Evolutionary conservation across 1,139 yeast species (phyloP), one percentile per base, ranked within the genome.

Genomic region (Dujonia santamariae): DNA sequence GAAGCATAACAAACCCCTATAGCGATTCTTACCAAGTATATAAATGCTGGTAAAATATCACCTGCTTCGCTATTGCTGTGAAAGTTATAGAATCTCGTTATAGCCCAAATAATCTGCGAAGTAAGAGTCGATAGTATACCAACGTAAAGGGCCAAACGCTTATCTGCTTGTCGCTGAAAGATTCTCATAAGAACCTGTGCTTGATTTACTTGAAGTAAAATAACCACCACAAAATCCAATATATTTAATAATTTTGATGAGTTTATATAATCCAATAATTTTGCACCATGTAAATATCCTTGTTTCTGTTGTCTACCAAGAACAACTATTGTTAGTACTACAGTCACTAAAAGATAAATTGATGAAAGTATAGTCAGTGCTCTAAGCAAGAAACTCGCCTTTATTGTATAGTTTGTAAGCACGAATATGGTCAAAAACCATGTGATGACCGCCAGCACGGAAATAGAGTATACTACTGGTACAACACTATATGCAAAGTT

Each of bases 101-200:
- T 66, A 0, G 80, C 87, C 87, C 90, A 83, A 7, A 85, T 66
- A 1, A 77, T 67, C 48, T 84, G 86, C 1, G 87, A 72, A 0
- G 75, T 56, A 3, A 82, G 47, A 4, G 81, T 69, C 2, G 86
- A 63, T 0, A 67, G 43, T 0, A 76, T 59, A 1, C 96, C 96
- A 12, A 79, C 61, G 40, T 75, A 64, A 32, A 85, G 72, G 4
- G 85, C 74, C 29, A 80, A 58, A 36, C 87, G 64, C 51, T 81
- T 82, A 55, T 87, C 96, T 36, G 72, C 71, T 36, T 75, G 83
- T 27, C 96, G 67, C 36, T 77, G 76, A 48, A 84, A 85, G 19
- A 85, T 59, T 36, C 92, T 62, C 77, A 82, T 81, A 5, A 84
- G 68, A 18, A 85, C 80, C 48, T 84, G 90, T 0, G 85, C 88